These are phyloP conservation scores for Reutealis trisperma DNA, from an alignment of 345 rosid species.

Conservation along the genomic window DNA sequence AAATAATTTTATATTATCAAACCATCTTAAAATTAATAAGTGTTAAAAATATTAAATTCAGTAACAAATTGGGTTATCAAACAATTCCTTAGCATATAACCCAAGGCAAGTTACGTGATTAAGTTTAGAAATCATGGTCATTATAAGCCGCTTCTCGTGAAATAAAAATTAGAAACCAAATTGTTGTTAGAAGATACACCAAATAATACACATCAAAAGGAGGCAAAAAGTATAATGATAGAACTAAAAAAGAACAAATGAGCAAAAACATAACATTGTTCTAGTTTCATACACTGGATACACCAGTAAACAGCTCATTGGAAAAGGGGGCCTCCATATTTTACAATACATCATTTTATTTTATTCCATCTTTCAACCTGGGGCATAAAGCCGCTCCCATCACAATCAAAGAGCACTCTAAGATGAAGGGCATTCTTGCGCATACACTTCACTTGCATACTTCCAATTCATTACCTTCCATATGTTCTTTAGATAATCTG, in stretches of 20 bases:
- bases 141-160: background rate
- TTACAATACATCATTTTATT: constrained; percentile 6
- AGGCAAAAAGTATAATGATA: background rate
- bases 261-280: background rate
- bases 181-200: background rate
- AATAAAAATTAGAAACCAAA: background rate
- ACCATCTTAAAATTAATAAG: too few species aligned
- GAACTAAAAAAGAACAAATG: background rate
- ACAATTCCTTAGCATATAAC: too few species aligned
- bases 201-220: background rate
- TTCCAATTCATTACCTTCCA: constrained; percentile 97
- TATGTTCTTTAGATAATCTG: constrained; percentile 87
- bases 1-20: too few species aligned
- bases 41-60: too few species aligned
- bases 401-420: background rate
- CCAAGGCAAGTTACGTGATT: background rate
- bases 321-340: background rate
- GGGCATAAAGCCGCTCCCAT: background rate
- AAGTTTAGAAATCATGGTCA: background rate
- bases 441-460: constrained; percentile 65
- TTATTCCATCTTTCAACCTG: background rate
- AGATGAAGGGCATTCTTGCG: constrained; percentile 53
- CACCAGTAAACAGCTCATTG: background rate
- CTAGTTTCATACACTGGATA: constrained; percentile 1
- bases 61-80: too few species aligned